Conservation (phyloP, 75 land plant genomes). For the Ceratopteris richardii region DNA sequence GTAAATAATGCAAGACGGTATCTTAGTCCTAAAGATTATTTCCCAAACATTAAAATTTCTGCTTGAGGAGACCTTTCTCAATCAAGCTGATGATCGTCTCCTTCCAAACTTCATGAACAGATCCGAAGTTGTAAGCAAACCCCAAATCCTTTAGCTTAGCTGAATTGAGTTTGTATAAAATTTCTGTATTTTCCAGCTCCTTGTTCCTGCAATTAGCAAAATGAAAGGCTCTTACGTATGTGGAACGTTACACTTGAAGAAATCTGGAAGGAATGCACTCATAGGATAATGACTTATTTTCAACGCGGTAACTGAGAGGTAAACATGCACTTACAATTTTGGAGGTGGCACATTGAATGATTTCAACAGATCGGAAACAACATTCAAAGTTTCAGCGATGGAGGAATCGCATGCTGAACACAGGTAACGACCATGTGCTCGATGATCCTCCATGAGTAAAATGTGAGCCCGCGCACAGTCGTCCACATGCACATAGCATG, state of each 20-base stretch:
- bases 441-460: not conserved
- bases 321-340: not conserved
- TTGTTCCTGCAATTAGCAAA: not conserved
- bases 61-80: conserved; percentile 6
- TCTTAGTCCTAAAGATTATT: too few relatives aligned
- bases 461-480: conserved; percentile 1
- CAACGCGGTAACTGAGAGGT: not conserved
- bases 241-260: too few relatives aligned
- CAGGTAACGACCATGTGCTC: conserved; percentile 3
- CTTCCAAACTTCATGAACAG: not conserved
- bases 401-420: not conserved
- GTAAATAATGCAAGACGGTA: too few relatives aligned
- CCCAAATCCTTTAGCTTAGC: not conserved
- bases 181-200: not conserved
- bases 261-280: not conserved
- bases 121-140: not conserved
- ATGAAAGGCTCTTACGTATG: too few relatives aligned
- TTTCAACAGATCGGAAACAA: not conserved
- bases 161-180: not conserved
- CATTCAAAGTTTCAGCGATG: not conserved
- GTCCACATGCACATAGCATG: conserved; percentile 3
- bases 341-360: not conserved
- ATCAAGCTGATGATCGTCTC: not conserved
- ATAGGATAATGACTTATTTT: not conserved
- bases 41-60: too few relatives aligned